Base-by-base conservation (phyloP, 75 land plant species). In the Larix kaempferi region DNA sequence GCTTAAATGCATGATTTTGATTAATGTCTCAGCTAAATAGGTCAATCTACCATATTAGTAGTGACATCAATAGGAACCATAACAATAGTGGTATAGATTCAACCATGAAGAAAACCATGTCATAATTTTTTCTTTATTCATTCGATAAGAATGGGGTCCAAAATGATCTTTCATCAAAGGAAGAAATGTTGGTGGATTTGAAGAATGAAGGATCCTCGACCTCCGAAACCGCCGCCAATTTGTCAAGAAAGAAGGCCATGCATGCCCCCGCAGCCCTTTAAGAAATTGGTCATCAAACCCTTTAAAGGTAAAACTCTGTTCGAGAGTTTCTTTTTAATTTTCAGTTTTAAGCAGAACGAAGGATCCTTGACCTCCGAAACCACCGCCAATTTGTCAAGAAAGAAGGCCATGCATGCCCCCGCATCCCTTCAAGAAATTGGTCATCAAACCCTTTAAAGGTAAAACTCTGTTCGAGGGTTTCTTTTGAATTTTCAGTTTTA, bases 381-480 rank as follows among this genome's bases (percentile, higher is more conserved):
- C 52, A 85, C 98, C 37, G 89, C 99, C n/a, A 96, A 96, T 80
- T 77, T 96, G 11, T 85, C 90, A 14, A 78, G 99, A 57, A 96
- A 96, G 86, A 96, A 96, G 81, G 97, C 97, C 55, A 90, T 90
- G n/a, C n/a, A n/a, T n/a, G 5, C 99, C 97, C 14, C 96, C 99
- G 27, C 92, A 93, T 83, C 99, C 99, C 22, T 61, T 84, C 7
- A 96, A 91, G 84, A 90, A 94, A 80, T 74, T 96, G 56, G 91
- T 90, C 56, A 96, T 96, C 79, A 96, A 94, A 82, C 88, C 91
- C 59, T 75, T 84, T 25, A 96, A 96, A 90, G 99, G 99, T 86
- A 76, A 17, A 19, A 7, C 1, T 35, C 49, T 74, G 17, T 57
- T 17, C 19, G 13, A 57, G 59, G 0, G 59, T 57, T 57, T 17